Conservation (phyloP, 2,329 filamentous ascomycete species). For the Shiraia sp. region DNA sequence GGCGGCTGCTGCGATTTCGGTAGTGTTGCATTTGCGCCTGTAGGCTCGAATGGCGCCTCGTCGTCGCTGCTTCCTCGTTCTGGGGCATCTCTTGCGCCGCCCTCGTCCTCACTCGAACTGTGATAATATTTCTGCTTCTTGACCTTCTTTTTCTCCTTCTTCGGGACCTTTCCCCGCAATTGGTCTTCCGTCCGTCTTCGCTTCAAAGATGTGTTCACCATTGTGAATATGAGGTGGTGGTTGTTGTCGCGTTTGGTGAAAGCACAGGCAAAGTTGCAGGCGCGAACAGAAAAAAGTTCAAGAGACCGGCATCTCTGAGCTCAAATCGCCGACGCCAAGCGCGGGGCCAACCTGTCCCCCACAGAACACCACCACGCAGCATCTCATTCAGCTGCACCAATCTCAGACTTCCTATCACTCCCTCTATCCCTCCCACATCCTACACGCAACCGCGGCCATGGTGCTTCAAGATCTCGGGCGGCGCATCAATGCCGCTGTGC, state of each 20-base stretch:
- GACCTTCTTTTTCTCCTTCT: conserved; percentile 60
- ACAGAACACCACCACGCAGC: conserved; percentile 21
- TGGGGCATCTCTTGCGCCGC: conserved; percentile 35
- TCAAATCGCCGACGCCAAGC: conserved; percentile 35
- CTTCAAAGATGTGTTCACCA: conserved; percentile 49
- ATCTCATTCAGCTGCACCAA: conserved; percentile 13
- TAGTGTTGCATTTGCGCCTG: conserved; percentile 26
- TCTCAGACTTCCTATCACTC: conserved; percentile 5
- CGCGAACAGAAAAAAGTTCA: conserved; percentile 27
- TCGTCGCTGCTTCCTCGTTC: conserved; percentile 54
- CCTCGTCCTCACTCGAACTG: conserved; percentile 62
- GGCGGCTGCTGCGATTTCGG: conserved; percentile 10
- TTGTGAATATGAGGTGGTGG: conserved; percentile 20
- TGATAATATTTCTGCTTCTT: conserved; percentile 67
- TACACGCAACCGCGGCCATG: conserved; percentile 59
- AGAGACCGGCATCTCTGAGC: conserved; percentile 24
- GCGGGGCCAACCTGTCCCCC: conserved; percentile 22
- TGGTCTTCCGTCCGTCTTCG: conserved; percentile 65
- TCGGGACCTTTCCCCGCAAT: conserved; percentile 57
- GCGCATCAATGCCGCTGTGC: conserved; percentile 96
- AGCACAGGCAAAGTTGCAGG: conserved; percentile 5
- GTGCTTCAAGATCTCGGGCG: conserved; percentile 98
- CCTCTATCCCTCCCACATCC: conserved; percentile 4
- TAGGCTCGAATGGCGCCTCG: conserved; percentile 41
- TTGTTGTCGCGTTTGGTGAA: conserved; percentile 4